These are phyloP conservation scores for Rosa multiflora DNA, from an alignment of 306 rosid species.

Conservation along the genomic window DNA sequence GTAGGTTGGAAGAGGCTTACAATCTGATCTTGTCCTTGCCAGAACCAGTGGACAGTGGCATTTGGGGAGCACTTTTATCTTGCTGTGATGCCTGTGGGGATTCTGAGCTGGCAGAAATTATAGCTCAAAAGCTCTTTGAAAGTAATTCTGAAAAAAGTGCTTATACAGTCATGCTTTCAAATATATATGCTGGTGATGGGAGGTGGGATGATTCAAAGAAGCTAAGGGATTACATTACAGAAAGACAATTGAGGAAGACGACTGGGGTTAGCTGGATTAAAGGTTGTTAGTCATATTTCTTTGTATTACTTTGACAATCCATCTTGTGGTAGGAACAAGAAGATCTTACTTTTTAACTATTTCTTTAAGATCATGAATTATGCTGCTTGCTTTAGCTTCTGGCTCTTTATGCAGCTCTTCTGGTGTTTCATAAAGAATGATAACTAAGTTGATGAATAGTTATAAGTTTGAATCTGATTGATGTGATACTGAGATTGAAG, in stretches of 20 bases:
- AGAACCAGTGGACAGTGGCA: constrained; percentile 74
- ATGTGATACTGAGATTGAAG: background rate
- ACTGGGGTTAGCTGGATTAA: constrained; percentile 72
- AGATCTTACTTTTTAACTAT: background rate
- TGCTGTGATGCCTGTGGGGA: constrained; percentile 75
- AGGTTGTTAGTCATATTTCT: constrained; percentile 27
- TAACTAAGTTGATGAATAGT: background rate
- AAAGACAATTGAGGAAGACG: constrained; percentile 45
- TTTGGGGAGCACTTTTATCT: constrained; percentile 80
- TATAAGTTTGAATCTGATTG: background rate
- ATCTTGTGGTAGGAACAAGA: background rate
- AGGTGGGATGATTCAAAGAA: constrained; percentile 73
- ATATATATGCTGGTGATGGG: constrained; percentile 70
- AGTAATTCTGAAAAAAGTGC: constrained; percentile 44
- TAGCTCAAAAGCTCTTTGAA: constrained; percentile 52
- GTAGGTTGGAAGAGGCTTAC: constrained; percentile 78
- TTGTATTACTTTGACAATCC: background rate
- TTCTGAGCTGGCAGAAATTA: constrained; percentile 65
- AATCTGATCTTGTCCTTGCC: constrained; percentile 54
- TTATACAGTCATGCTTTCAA: constrained; percentile 75
- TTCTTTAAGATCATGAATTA: background rate
- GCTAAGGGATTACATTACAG: constrained; percentile 58
- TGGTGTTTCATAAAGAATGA: background rate
- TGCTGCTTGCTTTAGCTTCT: background rate
- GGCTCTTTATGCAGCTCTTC: background rate